Evolutionary conservation across 1,139 yeast genomes (phyloP), one percentile per base, ranked within the genome.

Genomic region (Pichia cactophila): DNA sequence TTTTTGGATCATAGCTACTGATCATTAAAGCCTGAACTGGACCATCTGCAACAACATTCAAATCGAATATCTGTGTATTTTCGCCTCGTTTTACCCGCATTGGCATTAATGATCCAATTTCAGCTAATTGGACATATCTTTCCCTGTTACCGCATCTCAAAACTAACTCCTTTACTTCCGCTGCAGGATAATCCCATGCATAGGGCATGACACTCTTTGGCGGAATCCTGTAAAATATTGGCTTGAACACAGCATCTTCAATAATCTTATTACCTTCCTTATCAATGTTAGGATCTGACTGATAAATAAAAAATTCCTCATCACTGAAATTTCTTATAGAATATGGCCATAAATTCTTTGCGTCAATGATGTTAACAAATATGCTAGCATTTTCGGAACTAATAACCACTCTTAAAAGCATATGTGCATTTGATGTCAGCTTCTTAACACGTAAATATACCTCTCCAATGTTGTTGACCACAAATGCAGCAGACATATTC

Each of bases 181-280:
- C 97, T 49, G 95, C 88, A 0, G 98, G 98, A 67, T 80, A 92
- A 64, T 94, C 98, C 88, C 96, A 94, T 0, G 98, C 89, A 65
- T 92, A 94, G 0, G 97, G 97, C 98, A 94, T 94, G 2, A 88
- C 95, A 69, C 96, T 87, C 63, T 80, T 82, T 1, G 95, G 81
- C 0, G 97, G 97, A 26, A 90, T 75, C 51, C 79, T 77, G 63
- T 90, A 92, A 60, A 76, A 81, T 26, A 88, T 74, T 3, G 94
- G 94, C 55, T 81, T 81, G 62, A 81, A 86, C 56, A 72, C 70
- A 47, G 78, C 69, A 42, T 72, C 71, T 5, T 61, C 58, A 7
- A 51, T 41, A 31, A 53, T 51, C 16, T 23, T 38, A 51, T 80
- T 86, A 9, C 92, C 95, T 57, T 82, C 80, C 44, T 79, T 86